Evolutionary conservation across 495 filamentous ascomycete genomes (phyloP).

Genomic region (Podospora pseudopauciseta): DNA sequence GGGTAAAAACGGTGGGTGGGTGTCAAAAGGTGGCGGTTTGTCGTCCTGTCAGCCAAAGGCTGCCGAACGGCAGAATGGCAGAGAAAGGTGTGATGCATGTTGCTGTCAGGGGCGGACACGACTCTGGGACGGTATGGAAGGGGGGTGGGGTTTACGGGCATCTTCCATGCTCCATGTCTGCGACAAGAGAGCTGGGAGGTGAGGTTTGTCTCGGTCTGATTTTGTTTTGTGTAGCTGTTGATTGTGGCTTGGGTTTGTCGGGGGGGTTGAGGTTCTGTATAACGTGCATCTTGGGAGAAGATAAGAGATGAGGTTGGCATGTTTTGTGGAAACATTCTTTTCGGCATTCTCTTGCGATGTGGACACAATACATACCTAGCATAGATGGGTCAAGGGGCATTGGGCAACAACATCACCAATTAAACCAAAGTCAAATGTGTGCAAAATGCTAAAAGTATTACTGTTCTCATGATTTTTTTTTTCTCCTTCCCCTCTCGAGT

Average conservation of each 20-base stretch:
- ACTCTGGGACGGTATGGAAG: background rate
- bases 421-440: background rate
- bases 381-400: background rate
- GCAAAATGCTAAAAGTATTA: background rate
- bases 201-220: background rate
- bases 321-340: background rate
- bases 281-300: background rate
- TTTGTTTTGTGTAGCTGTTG: background rate
- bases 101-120: background rate
- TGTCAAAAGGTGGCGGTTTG: background rate
- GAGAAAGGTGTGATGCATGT: background rate
- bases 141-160: background rate
- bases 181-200: background rate
- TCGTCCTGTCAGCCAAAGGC: background rate
- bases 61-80: background rate
- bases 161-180: background rate
- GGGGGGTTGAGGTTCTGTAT: background rate
- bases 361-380: background rate
- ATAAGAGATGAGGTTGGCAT: background rate
- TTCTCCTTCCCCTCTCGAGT: background rate
- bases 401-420: background rate
- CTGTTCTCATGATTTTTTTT: background rate
- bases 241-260: background rate
- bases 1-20: background rate
- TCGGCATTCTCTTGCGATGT: background rate